phyloP scores from a whole-genome alignment of 768 basidiomycete genomes.

The Macrolepiota fuliginosa region DNA sequence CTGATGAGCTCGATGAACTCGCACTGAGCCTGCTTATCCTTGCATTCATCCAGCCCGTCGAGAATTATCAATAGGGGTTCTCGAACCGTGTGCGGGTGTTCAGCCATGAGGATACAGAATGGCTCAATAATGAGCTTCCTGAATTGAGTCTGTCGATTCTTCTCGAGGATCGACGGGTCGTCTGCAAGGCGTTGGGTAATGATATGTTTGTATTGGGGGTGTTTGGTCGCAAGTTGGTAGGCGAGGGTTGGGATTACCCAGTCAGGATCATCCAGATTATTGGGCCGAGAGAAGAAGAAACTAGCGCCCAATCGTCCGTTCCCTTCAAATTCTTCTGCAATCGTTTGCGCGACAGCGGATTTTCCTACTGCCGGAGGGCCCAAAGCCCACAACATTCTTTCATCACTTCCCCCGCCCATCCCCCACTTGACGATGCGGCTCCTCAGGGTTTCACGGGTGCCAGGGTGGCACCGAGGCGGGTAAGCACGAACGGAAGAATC shows the following conservation, averaged over 20 bases:
- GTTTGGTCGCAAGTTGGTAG: neutral
- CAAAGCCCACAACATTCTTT: neutral
- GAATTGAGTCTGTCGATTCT: neutral
- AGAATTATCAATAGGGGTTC: neutral
- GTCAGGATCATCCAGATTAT: neutral
- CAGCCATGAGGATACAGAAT: neutral
- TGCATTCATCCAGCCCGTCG: neutral
- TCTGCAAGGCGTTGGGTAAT: neutral
- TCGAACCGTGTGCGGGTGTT: neutral
- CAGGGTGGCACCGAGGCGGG: neutral
- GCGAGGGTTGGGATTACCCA: neutral
- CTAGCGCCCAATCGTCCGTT: too few species aligned
- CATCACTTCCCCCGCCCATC: neutral
- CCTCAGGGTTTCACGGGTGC: neutral
- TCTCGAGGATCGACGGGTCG: neutral
- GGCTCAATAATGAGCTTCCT: neutral
- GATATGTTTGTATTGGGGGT: neutral
- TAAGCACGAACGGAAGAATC: neutral
- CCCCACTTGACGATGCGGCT: neutral
- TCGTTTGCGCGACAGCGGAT: too few species aligned
- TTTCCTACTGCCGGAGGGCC: too few species aligned
- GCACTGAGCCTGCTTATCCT: neutral
- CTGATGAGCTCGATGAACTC: slow-evolving; percentile 11
- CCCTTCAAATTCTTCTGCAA: too few species aligned
- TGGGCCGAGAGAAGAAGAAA: neutral